These are phyloP conservation scores for Komagataella phaffii DNA, from an alignment of 805 yeast species.

Conservation along the genomic window DNA sequence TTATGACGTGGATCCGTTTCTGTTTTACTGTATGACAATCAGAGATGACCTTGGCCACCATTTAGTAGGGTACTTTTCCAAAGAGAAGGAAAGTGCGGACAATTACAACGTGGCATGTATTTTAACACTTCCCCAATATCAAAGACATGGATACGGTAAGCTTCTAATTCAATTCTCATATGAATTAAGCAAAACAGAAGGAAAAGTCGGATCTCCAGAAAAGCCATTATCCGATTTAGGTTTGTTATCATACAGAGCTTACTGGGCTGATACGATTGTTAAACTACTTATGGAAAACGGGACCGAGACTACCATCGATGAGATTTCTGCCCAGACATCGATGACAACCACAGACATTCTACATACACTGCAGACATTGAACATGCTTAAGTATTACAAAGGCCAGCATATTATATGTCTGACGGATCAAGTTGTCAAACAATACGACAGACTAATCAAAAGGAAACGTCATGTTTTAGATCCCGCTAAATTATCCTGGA, in stretches of 20 bases:
- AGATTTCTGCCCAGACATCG: conserved; percentile 70
- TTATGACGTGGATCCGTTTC: conserved; percentile 95
- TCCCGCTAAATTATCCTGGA: conserved; percentile 69
- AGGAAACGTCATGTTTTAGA: conserved; percentile 65
- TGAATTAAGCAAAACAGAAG: conserved; percentile 77
- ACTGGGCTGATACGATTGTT: conserved; percentile 87
- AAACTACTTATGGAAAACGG: conserved; percentile 51
- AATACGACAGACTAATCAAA: conserved; percentile 53
- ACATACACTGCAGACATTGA: conserved; percentile 85
- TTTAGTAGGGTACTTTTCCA: conserved; percentile 91
- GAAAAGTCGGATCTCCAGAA: conserved; percentile 92
- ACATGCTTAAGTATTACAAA: conserved; percentile 81
- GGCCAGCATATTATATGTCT: conserved; percentile 88
- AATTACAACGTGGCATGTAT: conserved; percentile 96
- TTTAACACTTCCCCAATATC: conserved; percentile 90
- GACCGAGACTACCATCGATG: conserved; percentile 63
- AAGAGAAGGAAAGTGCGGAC: conserved; percentile 94
- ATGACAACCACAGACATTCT: conserved; percentile 95
- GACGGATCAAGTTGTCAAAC: conserved; percentile 68
- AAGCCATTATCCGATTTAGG: conserved; percentile 95
- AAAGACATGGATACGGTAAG: conserved; percentile 89
- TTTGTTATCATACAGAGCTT: conserved; percentile 82
- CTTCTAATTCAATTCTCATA: conserved; percentile 87
- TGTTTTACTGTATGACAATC: conserved; percentile 91
- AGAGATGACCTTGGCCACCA: conserved; percentile 89